Base-by-base conservation (phyloP, 257 asterid genomes). In the Nicotiana tabacum region DNA sequence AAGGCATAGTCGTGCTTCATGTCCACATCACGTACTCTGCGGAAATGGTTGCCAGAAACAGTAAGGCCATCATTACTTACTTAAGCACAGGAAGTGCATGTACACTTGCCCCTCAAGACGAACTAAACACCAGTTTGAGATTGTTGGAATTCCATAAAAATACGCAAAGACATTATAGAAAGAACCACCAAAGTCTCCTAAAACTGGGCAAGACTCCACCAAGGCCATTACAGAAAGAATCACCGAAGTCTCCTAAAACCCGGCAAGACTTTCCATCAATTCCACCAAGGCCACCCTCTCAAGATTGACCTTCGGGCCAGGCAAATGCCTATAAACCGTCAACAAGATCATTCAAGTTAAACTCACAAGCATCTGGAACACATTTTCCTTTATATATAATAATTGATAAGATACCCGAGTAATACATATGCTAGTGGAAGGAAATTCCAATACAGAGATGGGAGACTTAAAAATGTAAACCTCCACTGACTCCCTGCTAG, bases 1-100 rank as follows among this genome's bases (percentile, higher is more conserved):
- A 96, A 96, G 88, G 99, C 98, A 85, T 93, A 94, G 90, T 96
- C 99, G 85, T 94, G 96, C 95, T 94, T 96, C 99, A 96, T 93
- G 89, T 96, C 98, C 98, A 96, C 99, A 84, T 94, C 97, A 21
- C 98, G 98, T 89, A 96, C 98, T 96, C 99, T 96, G 99, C 97
- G 97, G 94, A 94, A 96, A 94, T 87, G 93, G 92, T 93, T 93
- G 90, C 99, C 99, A 95, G 92, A 95, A 96, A 96, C 92, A 93
- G 90, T 94, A 94, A 96, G 99, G 94, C 98, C 99, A 94, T 96
- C 98, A 92, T 85, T 89, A 96, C 94, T 83, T 87, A 91, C 93
- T 94, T 86, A 94, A 89, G 97, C 82, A 93, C 92, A 87, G 96
- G 92, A 82, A 89, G 93, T 90, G 94, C 91, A 93, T 92, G 97